Evolutionary conservation across 2,329 filamentous ascomycete species (phyloP), one percentile per base, ranked within the genome.

Genomic region (Penicillium sp.): DNA sequence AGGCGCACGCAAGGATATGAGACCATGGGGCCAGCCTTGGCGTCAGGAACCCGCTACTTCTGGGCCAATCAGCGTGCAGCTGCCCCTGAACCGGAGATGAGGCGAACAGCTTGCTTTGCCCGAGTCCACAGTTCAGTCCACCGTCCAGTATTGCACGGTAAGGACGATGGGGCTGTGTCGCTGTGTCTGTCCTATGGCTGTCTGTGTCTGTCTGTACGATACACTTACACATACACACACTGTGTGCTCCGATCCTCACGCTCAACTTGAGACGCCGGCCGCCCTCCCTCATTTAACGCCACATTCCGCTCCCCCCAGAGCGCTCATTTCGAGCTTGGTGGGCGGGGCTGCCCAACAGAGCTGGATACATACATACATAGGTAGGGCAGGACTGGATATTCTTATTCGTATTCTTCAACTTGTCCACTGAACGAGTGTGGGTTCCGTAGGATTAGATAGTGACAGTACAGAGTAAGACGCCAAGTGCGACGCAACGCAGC

Each of bases 11-110:
- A 60, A 60, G 58, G 58, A 18, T n/a, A 36, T 55, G 51, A 54
- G 52, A 52, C 51, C 43, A 53, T 49, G 46, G 51, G 44, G 44
- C 46, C 46, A 30, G 34, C 13, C 29, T 54, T 64, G 59, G 64
- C 49, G 63, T 58, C 64, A 67, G 64, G 63, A 63, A 67, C 64
- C 61, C 52, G 54, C 48, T 8, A n/a, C 6, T 29, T 9, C 15
- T 10, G 29, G 17, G 13, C 64, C 63, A 66, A 64, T 65, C 41
- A 54, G 4, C 13, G 8, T 2, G n/a, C 13, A 17, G 18, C 43
- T 61, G 49, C 60, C 60, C 60, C 58, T 62, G 60, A 62, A 33
- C 44, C 46, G 48, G 52, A 56, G 50, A 58, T 58, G 56, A 58
- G 39, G 26, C 26, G 39, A 42, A 42, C 39, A 42, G 24, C 39